Conservation (phyloP, 768 basidiomycete genomes). For the Lactarius vividus region DNA sequence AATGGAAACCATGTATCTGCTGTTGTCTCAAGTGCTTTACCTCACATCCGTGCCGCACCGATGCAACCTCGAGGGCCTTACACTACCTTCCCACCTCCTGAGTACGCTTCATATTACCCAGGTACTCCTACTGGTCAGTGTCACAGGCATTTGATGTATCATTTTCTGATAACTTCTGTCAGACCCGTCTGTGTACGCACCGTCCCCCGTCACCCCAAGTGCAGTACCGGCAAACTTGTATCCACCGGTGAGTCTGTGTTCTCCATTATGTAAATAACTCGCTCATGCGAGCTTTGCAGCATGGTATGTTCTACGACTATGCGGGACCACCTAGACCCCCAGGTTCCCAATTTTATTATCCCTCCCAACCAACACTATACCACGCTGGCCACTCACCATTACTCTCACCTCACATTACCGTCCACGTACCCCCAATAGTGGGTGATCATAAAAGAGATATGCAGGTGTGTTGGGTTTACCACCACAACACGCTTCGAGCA, state of each 20-base stretch:
- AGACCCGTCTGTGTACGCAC: conserved; percentile 52
- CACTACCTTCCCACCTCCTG: conserved; percentile 49
- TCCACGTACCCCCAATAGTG: conserved; percentile 40
- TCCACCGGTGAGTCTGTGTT: conserved; percentile 38
- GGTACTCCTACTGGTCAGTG: conserved; percentile 42
- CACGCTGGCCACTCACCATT: conserved; percentile 54
- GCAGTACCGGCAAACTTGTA: conserved; percentile 49
- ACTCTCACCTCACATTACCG: conserved; percentile 46
- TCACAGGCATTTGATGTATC: conserved; percentile 50
- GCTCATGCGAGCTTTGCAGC: conserved; percentile 41
- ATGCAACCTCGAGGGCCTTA: conserved; percentile 49
- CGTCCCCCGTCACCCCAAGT: conserved; percentile 43
- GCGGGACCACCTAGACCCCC: conserved; percentile 45
- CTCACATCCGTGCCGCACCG: conserved; percentile 43
- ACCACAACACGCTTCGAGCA: conserved; percentile 17
- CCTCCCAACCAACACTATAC: conserved; percentile 59
- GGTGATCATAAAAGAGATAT: conserved; percentile 56
- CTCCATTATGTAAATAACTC: conserved; percentile 47
- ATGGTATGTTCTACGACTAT: conserved; percentile 61
- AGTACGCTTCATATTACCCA: conserved; percentile 60
- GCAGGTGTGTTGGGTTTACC: conserved; percentile 42
- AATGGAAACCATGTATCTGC: conserved; percentile 35
- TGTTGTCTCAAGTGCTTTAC: conserved; percentile 35
- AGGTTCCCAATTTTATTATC: conserved; percentile 59
- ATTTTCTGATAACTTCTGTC: conserved; percentile 46